phyloP scores from a whole-genome alignment of 2,329 filamentous ascomycete genomes.

The Diplodia mutila region DNA sequence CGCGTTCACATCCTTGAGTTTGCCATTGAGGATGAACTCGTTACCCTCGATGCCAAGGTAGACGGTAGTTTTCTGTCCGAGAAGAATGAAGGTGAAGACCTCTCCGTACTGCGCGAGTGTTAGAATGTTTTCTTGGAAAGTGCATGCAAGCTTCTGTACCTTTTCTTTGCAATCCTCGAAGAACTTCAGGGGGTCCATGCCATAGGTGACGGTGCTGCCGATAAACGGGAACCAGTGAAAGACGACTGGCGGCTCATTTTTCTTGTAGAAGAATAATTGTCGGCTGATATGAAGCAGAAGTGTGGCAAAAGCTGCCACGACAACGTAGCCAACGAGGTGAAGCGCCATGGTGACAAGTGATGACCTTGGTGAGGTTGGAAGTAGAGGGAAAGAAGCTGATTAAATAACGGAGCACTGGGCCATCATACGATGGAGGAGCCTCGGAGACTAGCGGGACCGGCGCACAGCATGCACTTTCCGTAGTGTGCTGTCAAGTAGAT shows the following conservation, averaged over 20 bases:
- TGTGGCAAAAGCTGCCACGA: not conserved
- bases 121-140: not conserved
- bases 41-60: constrained; percentile 57
- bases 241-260: constrained; percentile 67
- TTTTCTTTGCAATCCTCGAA: constrained; percentile 66
- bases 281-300: constrained; percentile 58
- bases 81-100: constrained; percentile 58
- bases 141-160: too few species aligned
- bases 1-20: constrained; percentile 57
- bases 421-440: not conserved
- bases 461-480: not conserved
- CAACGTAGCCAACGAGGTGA: not conserved
- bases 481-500: not conserved
- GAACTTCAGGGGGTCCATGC: constrained; percentile 71
- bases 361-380: not conserved
- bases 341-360: not conserved
- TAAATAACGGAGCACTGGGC: not conserved
- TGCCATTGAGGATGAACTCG: constrained; percentile 62
- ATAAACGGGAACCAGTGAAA: constrained; percentile 75
- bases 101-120: constrained; percentile 52
- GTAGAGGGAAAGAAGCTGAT: not conserved
- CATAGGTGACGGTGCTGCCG: constrained; percentile 51
- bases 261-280: constrained; percentile 73
- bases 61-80: constrained; percentile 57
- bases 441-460: not conserved